A percentile compares a stretch with the other conserved stretches of the same genome.
These are phyloP conservation scores for Triticum urartu DNA, from an alignment of 176 grass and related monocot genomes.

Conservation along the genomic window DNA sequence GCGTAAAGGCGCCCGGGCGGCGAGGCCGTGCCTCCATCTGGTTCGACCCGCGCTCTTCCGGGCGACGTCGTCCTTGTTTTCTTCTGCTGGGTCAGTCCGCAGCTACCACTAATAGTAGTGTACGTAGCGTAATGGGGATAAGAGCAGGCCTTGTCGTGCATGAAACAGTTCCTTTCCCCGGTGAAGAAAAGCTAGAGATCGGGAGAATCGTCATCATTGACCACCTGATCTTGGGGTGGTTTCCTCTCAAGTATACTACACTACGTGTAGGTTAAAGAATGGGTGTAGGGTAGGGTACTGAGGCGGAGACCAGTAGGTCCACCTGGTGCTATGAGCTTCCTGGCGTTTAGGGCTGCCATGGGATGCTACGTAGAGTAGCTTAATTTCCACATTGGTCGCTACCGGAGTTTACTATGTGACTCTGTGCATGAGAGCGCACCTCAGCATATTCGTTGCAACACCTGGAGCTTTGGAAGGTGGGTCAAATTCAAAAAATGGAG, in stretches of 20 bases:
- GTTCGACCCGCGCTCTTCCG: constrained; percentile 15
- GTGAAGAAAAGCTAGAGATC: constrained; percentile 20
- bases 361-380: background rate
- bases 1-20: constrained; percentile 17
- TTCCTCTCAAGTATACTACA: background rate
- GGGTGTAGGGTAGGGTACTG: background rate
- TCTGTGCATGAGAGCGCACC: background rate
- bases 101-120: background rate
- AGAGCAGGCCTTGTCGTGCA: background rate
- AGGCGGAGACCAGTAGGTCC: background rate
- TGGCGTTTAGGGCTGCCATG: background rate
- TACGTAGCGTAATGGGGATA: background rate
- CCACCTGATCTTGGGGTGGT: background rate
- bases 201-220: constrained; percentile 4
- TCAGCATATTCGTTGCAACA: background rate
- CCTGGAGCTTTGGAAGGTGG: background rate
- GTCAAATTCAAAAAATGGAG: background rate
- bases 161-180: background rate
- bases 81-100: background rate
- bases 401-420: background rate
- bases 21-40: constrained; percentile 31
- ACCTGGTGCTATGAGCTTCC: background rate
- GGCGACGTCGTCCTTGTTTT: background rate
- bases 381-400: background rate
- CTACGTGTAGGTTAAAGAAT: too few species aligned